Percentiles rank a stretch among this genome's conserved stretches.
These are phyloP conservation scores for Alternaria rosae DNA, from an alignment of 2,329 filamentous ascomycete genomes.

Conservation along the genomic window DNA sequence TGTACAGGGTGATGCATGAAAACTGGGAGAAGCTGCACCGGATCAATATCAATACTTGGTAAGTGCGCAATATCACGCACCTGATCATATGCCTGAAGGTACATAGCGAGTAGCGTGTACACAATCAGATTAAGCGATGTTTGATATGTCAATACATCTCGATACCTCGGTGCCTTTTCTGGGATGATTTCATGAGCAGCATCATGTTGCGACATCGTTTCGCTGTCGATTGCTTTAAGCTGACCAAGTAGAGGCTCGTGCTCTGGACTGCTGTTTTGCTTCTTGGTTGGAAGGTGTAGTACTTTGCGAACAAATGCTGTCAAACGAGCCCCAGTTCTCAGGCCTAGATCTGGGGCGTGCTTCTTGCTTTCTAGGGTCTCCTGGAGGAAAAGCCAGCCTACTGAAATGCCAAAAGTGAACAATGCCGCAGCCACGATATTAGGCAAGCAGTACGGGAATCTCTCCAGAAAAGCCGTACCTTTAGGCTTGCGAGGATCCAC, in stretches of 20 bases:
- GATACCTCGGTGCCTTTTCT: conserved; percentile 51
- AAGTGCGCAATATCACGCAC: conserved; percentile 18
- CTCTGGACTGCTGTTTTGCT: conserved; percentile 24
- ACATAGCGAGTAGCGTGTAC: conserved; percentile 82
- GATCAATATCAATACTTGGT: conserved; percentile 10
- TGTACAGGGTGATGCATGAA: conserved; percentile 80
- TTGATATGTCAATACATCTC: conserved; percentile 76
- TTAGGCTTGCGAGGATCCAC: conserved; percentile 75
- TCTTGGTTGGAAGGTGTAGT: conserved; percentile 20
- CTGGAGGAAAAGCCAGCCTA: conserved; percentile 79
- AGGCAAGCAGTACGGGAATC: conserved; percentile 82
- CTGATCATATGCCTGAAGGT: conserved; percentile 86
- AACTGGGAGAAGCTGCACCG: conserved; percentile 71
- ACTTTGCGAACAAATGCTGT: conserved; percentile 34
- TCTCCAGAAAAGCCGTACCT: conserved; percentile 70
- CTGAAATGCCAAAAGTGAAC: conserved; percentile 78
- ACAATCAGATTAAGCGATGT: conserved; percentile 76
- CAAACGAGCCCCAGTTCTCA: conserved; percentile 74
- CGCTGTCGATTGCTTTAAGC: conserved; percentile 27
- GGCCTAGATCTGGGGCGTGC: conserved; percentile 74
- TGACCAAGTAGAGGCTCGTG: conserved; percentile 41
- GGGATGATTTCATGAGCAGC: conserved; percentile 11
- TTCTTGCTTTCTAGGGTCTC: conserved; percentile 82
- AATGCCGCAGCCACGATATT: conserved; percentile 80
- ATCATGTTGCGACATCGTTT: conserved; percentile 16